Evolutionary conservation across 148 eudicot genomes (phyloP).

Genomic region (Chenopodium berlandieri): DNA sequence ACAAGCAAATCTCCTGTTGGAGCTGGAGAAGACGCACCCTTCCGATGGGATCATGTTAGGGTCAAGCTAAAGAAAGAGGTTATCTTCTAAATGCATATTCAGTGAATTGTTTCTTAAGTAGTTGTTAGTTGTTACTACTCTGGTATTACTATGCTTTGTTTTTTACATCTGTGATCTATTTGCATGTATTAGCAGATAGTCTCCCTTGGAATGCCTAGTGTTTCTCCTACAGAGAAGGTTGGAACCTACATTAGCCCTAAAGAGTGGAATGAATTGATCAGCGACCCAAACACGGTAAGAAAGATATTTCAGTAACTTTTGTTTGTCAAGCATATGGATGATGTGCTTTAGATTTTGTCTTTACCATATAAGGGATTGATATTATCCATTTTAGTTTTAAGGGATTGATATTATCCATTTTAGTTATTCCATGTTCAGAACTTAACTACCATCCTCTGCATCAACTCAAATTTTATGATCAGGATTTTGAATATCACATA

Average conservation of each 20-base stretch:
- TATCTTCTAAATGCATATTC: constrained; percentile 13
- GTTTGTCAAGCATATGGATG: neutral
- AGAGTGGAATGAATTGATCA: constrained; percentile 83
- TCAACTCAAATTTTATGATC: neutral
- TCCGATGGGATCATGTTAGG: constrained; percentile 98
- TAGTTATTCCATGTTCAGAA: too few species aligned
- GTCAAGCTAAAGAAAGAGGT: constrained; percentile 97
- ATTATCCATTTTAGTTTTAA: neutral
- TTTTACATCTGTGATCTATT: neutral
- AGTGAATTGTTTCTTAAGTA: constrained; percentile 9
- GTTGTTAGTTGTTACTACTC: neutral
- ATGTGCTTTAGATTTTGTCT: neutral
- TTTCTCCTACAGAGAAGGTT: constrained; percentile 83
- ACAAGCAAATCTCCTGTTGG: constrained; percentile 90
- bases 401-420: neutral
- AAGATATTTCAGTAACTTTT: neutral
- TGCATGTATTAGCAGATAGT: constrained; percentile 59
- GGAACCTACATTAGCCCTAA: constrained; percentile 77
- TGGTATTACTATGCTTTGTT: neutral
- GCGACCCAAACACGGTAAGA: constrained; percentile 84
- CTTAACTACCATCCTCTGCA: neutral
- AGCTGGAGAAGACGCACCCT: constrained; percentile 98
- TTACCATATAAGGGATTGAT: neutral
- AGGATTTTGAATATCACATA: neutral
- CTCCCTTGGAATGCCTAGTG: constrained; percentile 91